phyloP scores from a whole-genome alignment of 352 stramenopile genomes.

The Phytophthora colocasiae region DNA sequence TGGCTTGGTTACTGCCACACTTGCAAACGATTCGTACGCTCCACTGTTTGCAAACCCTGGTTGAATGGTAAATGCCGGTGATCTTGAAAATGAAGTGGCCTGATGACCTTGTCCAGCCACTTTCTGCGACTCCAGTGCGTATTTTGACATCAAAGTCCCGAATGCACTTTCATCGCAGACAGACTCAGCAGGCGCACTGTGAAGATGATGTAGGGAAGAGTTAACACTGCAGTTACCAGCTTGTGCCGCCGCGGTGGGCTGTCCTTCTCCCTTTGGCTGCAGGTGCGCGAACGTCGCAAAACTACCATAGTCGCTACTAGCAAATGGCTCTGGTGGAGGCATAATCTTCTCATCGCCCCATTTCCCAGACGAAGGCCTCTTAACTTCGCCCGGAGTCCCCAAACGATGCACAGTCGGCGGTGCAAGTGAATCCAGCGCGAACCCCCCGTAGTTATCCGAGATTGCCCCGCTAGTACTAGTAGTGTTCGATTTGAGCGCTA shows the following conservation, averaged over 20 bases:
- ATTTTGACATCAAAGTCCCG: constrained; percentile 28
- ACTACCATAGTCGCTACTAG: constrained; percentile 49
- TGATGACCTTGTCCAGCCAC: constrained; percentile 22
- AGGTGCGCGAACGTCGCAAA: constrained; percentile 43
- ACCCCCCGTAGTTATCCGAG: constrained; percentile 55
- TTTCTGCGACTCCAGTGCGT: constrained; percentile 33
- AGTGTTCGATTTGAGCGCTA: background rate
- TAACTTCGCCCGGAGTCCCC: constrained; percentile 8
- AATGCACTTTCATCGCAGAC: constrained; percentile 37
- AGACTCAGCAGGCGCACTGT: background rate
- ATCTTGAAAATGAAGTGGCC: constrained; percentile 25
- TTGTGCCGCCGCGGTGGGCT: constrained; percentile 1
- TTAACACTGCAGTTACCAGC: background rate
- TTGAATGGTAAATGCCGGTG: constrained; percentile 13
- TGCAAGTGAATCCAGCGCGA: constrained; percentile 50
- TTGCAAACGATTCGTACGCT: constrained; percentile 44
- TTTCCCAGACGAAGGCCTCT: background rate
- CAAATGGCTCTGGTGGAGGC: constrained; percentile 4
- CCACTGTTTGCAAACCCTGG: constrained; percentile 10
- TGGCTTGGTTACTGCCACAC: constrained; percentile 33
- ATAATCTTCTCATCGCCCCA: background rate
- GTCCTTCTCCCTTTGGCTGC: constrained; percentile 22
- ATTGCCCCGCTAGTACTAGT: constrained; percentile 5
- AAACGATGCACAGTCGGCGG: constrained; percentile 27
- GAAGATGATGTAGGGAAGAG: background rate